Evolutionary conservation across 805 yeast species (phyloP).

Genomic region (Yarrowia sp.): DNA sequence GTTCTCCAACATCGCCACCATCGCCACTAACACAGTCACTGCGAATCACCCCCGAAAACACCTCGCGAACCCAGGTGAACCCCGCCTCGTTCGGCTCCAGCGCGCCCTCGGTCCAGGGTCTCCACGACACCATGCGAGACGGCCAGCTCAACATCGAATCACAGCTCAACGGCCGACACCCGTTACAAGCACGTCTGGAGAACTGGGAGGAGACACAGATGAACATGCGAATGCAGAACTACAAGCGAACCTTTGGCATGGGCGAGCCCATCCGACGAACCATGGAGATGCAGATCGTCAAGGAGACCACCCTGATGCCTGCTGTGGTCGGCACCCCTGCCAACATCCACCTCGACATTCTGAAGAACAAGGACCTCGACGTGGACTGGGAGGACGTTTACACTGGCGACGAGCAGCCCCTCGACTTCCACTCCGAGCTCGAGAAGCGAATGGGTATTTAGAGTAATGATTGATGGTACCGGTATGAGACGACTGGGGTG

Average conservation of each 20-base stretch:
- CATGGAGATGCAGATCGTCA: conserved; percentile 81
- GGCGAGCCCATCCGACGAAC: conserved; percentile 90
- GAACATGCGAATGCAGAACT: conserved; percentile 67
- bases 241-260: conserved; percentile 82
- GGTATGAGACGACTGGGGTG: no score
- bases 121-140: conserved; percentile 54
- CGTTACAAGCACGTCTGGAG: conserved; percentile 70
- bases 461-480: neutral
- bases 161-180: conserved; percentile 52
- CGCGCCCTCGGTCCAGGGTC: conserved; percentile 58
- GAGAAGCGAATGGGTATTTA: conserved; percentile 51
- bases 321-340: conserved; percentile 55
- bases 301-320: conserved; percentile 69
- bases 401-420: conserved; percentile 39
- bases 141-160: conserved; percentile 60
- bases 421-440: conserved; percentile 71
- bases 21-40: conserved; percentile 11
- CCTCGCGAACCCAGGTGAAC: conserved; percentile 12
- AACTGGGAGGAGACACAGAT: conserved; percentile 81
- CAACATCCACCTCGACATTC: conserved; percentile 69
- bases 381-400: conserved; percentile 96
- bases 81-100: conserved; percentile 31
- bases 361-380: conserved; percentile 69
- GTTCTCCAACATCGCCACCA: neutral
- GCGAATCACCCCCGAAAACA: conserved; percentile 19